Percentiles rank a stretch among this genome's conserved stretches.
Evolutionary conservation across 1,139 yeast genomes (phyloP).

Genomic region (Candida anutae): DNA sequence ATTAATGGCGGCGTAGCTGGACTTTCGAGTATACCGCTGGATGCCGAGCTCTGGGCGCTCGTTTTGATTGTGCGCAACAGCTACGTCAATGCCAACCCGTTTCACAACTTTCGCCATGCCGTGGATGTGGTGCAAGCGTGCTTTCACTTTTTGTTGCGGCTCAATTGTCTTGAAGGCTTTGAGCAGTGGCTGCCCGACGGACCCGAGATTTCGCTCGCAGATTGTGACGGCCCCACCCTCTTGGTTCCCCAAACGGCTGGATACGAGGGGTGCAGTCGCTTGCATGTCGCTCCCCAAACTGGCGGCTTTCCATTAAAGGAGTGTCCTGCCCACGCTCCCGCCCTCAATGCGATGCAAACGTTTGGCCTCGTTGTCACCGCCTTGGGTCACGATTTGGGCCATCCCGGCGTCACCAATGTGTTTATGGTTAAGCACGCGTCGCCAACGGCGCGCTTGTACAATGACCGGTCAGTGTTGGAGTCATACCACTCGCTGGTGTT

Average conservation of each 20-base stretch:
- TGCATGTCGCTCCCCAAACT: neutral
- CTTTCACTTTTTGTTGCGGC: slow-evolving; percentile 49
- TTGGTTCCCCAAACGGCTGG: neutral
- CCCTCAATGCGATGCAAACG: slow-evolving; percentile 40
- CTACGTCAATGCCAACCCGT: slow-evolving; percentile 78
- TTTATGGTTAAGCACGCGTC: slow-evolving; percentile 57
- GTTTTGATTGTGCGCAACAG: slow-evolving; percentile 62
- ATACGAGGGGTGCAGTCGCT: neutral
- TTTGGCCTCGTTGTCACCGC: slow-evolving; percentile 70
- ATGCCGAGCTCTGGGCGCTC: slow-evolving; percentile 47
- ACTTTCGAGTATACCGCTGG: slow-evolving; percentile 15
- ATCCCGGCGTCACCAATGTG: slow-evolving; percentile 87
- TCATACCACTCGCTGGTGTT: slow-evolving; percentile 77
- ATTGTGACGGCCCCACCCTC: neutral
- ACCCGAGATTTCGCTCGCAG: neutral
- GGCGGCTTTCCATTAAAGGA: neutral
- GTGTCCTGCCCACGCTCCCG: slow-evolving; percentile 5
- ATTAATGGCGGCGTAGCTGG: slow-evolving; percentile 3
- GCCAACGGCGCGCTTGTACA: slow-evolving; percentile 56
- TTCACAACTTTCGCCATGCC: slow-evolving; percentile 94
- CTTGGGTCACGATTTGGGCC: slow-evolving; percentile 92
- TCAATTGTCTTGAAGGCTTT: slow-evolving; percentile 40
- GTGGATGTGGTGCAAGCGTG: slow-evolving; percentile 93
- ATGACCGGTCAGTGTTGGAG: slow-evolving; percentile 69
- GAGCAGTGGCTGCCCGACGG: slow-evolving; percentile 14